Evolutionary conservation across 2,329 filamentous ascomycete genomes (phyloP), one percentile per base, ranked within the genome.

Genomic region (Pseudogymnoascus sp.): DNA sequence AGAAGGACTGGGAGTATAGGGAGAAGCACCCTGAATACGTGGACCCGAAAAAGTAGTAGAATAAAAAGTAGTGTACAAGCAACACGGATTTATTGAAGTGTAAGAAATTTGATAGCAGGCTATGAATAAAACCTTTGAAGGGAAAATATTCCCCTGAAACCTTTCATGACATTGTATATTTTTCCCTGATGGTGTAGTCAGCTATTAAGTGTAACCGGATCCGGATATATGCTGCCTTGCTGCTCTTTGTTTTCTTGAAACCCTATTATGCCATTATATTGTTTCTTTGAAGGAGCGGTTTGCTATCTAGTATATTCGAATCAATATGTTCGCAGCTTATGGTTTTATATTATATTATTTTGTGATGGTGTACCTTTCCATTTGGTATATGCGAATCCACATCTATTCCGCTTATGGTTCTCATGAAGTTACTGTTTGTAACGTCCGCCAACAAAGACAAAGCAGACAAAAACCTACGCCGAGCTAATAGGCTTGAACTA

Each of bases 1-100:
- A 76, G 60, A 71, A 75, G 61, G 77, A 79, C 66, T 80, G 74
- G 74, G 65, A 71, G 33, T 60, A 60, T 12, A 60, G 26, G 19
- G 59, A 60, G 59, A 60, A 41, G 59, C 59, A 60, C 26, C 50
- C 50, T 2, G 50, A 56, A 3, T 56, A 56, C 28, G 50, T 56
- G 10, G 50, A 56, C 5, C 50, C 50, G 2, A 53, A 53, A 22
- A 33, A 56, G 28, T 56, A 33, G 16, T 22, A 53, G 3, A 53
- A 56, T 33, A 19, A 19, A 11, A 19, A 33, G 50, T 19, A 33
- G 50, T 56, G 16, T 19, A 22, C 2, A 56, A 19, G 2, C n/a
- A 19, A 33, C 6, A 1, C 4, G 1, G 4, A 22, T 33, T 35
- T 33, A 22, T 19, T 56, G 5, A 3, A 19, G 50, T 19, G 28